Base-by-base conservation (phyloP, 495 filamentous ascomycete species). In the Neurospora sp. region DNA sequence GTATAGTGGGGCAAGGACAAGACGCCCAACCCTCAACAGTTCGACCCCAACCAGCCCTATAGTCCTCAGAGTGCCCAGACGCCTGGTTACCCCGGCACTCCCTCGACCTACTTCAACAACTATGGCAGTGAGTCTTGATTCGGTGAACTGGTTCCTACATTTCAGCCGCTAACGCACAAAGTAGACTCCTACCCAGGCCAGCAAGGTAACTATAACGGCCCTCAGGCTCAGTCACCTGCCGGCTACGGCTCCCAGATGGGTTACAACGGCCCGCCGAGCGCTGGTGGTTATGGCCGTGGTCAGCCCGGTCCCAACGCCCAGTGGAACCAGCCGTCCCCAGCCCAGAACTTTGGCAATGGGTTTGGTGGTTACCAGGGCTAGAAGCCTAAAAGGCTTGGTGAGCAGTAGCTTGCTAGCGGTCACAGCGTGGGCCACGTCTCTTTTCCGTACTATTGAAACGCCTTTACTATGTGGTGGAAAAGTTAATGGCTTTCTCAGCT, bases 1-100 rank as follows among this genome's bases (percentile, higher is more conserved):
- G 44, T 44, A 70, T 79, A 98, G 95, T 99, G 96, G 96, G 96
- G 96, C 82, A 99, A 99, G 85, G 96, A 99, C 84, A 96, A 96
- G 81, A 94, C 94, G 42, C 94, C 96, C 20, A 93, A 90, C 75
- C 89, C 94, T 78, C 72, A 74, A 42, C 78, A 94, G 75, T 93
- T 90, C 74, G 95, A 93, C 81, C 93, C 94, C 75, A 90, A 92
- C 74, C 93, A 92, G 77, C 88, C 89, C 77, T 92, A 92, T 73
- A 92, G 91, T 77, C 92, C 90, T 74, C 85, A 89, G 82, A 86
- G 83, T 74, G 86, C 85, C 18, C 85, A 83, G 78, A 82, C 85
- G 1, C 84, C 86, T 70, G 85, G 83, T 78, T 87, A 90, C 85
- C 91, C 91, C 74, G 89, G 90, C 77, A 92, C 90, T 1, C 93